Percentiles rank a stretch among this genome's conserved stretches.
These are phyloP conservation scores for Tulasnella sp. DNA, from an alignment of 768 basidiomycete genomes.

Conservation along the genomic window DNA sequence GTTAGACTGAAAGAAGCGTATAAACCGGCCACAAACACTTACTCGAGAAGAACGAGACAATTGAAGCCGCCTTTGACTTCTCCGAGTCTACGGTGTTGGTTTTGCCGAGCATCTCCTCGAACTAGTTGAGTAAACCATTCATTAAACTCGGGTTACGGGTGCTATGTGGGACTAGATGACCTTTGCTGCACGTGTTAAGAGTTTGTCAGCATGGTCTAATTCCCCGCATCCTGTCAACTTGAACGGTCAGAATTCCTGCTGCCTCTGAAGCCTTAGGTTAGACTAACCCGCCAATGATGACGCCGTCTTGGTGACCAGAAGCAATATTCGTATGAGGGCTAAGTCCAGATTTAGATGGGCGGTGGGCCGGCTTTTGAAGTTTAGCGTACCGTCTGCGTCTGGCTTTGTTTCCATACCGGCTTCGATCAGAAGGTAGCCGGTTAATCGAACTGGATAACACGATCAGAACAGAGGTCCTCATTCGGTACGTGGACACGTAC, in stretches of 20 bases:
- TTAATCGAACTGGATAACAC: slow-evolving; percentile 51
- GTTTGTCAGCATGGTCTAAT: slow-evolving; percentile 50
- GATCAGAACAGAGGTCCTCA: not conserved
- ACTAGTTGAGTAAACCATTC: slow-evolving; percentile 29
- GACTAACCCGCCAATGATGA: slow-evolving; percentile 54
- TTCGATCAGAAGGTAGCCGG: slow-evolving; percentile 75
- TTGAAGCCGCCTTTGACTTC: slow-evolving; percentile 52
- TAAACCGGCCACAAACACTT: not conserved
- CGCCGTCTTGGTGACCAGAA: slow-evolving; percentile 73
- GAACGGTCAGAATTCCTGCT: no score
- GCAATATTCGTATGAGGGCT: slow-evolving; percentile 68
- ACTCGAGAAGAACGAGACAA: slow-evolving; percentile 56
- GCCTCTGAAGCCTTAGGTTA: not conserved
- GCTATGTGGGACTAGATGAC: slow-evolving; percentile 29
- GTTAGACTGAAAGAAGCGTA: not conserved
- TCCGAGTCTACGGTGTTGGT: slow-evolving; percentile 43
- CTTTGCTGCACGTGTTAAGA: slow-evolving; percentile 66
- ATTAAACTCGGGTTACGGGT: slow-evolving; percentile 16
- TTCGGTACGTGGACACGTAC: slow-evolving; percentile 35
- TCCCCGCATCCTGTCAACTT: slow-evolving; percentile 48
- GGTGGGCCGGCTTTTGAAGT: not conserved
- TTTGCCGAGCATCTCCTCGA: slow-evolving; percentile 63
- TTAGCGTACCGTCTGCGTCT: slow-evolving; percentile 51
- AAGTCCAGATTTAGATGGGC: not conserved
- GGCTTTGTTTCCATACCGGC: slow-evolving; percentile 67